A percentile compares a stretch with the other conserved stretches of the same genome.
Conservation (phyloP, 257 asterid species). For the Nicotiana undulata region DNA sequence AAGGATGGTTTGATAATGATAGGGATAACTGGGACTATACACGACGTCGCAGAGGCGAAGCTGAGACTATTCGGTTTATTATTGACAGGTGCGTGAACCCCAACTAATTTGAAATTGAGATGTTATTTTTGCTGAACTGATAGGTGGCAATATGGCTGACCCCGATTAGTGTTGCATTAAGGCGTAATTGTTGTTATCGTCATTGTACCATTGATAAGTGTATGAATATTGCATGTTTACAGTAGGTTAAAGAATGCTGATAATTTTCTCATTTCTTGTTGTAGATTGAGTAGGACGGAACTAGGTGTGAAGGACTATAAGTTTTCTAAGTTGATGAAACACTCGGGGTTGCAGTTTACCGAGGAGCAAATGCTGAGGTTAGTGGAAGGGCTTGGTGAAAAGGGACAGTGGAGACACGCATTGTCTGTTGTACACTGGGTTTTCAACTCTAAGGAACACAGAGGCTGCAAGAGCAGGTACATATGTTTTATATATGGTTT, state of each 20-base stretch:
- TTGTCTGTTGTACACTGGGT: slow-evolving; percentile 80
- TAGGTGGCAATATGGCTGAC: background rate
- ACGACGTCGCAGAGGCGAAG: slow-evolving; percentile 45
- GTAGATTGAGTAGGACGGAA: slow-evolving; percentile 58
- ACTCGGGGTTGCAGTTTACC: slow-evolving; percentile 71
- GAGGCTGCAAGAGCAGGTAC: slow-evolving; percentile 67
- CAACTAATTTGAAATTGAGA: background rate
- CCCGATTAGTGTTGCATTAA: background rate
- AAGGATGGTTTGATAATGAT: slow-evolving; percentile 39
- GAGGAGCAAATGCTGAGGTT: slow-evolving; percentile 83
- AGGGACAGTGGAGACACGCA: slow-evolving; percentile 79
- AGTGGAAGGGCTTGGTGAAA: slow-evolving; percentile 70
- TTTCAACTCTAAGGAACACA: slow-evolving; percentile 64
- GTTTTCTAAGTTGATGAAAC: slow-evolving; percentile 67
- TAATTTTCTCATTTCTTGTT: background rate
- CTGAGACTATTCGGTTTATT: slow-evolving; percentile 51
- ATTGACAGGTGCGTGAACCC: slow-evolving; percentile 38
- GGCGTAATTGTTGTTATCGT: background rate
- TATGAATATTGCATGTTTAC: background rate
- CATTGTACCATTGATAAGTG: background rate
- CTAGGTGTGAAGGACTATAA: slow-evolving; percentile 68
- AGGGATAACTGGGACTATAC: slow-evolving; percentile 40
- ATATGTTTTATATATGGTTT: background rate
- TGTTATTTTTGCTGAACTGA: too few species aligned
- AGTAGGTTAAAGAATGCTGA: background rate